Percentiles rank a stretch among this genome's conserved stretches.
Conservation (phyloP, 805 yeast species). For the Metschnikowia gelsemii region DNA sequence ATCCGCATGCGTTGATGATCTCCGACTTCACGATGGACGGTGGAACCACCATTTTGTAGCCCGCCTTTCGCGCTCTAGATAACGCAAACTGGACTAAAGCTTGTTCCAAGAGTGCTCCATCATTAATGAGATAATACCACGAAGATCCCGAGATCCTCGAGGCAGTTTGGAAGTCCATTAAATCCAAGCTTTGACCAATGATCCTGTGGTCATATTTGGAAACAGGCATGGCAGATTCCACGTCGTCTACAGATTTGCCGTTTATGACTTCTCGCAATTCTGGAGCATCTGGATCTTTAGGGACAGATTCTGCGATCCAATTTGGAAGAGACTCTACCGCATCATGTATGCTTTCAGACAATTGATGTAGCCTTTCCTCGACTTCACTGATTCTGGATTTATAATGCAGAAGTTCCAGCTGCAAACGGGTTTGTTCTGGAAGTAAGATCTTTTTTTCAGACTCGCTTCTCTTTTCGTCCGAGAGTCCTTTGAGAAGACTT, state of each 20-base stretch:
- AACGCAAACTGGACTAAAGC: constrained; percentile 83
- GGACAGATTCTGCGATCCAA: constrained; percentile 49
- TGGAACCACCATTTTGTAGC: constrained; percentile 72
- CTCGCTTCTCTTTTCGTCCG: too few species aligned
- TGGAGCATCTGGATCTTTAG: constrained; percentile 38
- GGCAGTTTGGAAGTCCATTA: constrained; percentile 72
- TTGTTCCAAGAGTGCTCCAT: constrained; percentile 85
- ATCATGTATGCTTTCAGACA: constrained; percentile 38
- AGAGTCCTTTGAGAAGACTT: constrained; percentile 20
- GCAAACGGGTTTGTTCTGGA: constrained; percentile 15
- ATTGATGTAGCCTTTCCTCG: constrained; percentile 23
- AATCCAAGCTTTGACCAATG: constrained; percentile 64
- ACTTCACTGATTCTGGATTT: constrained; percentile 29
- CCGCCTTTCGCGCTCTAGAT: constrained; percentile 58
- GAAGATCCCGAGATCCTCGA: constrained; percentile 78
- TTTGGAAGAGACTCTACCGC: constrained; percentile 63
- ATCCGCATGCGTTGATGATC: constrained; percentile 86
- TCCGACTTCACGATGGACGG: constrained; percentile 84
- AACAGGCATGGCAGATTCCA: constrained; percentile 16
- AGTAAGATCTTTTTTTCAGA: too few species aligned
- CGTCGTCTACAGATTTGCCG: constrained; percentile 35
- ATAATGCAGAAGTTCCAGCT: constrained; percentile 22
- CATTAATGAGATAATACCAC: constrained; percentile 82
- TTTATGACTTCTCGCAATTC: constrained; percentile 54
- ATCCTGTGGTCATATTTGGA: constrained; percentile 56